Evolutionary conservation across 345 rosid species (phyloP).

Genomic region (Camelina neglecta): DNA sequence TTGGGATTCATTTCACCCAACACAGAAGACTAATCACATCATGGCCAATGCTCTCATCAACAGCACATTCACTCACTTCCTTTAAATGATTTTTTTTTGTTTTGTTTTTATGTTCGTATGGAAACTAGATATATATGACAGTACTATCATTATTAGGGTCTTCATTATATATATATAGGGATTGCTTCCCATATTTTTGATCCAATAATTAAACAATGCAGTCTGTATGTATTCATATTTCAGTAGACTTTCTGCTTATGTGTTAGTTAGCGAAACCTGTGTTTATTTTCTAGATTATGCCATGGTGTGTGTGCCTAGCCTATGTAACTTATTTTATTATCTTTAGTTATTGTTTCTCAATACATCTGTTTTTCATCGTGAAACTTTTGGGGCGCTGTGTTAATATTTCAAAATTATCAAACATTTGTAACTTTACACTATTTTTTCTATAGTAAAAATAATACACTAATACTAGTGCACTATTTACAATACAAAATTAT

Average conservation of each 20-base stretch:
- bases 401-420: too few species aligned
- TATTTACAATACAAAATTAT: too few species aligned
- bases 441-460: too few species aligned
- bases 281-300: constrained; percentile 7
- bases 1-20: constrained; percentile 84
- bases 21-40: constrained; percentile 62
- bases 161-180: constrained; percentile 1
- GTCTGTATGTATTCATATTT: constrained; percentile 24
- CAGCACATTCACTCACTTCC: constrained; percentile 45
- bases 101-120: neutral
- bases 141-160: constrained; percentile 4
- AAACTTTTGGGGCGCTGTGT: too few species aligned
- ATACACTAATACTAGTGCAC: too few species aligned
- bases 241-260: constrained; percentile 3
- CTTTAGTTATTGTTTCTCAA: neutral
- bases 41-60: constrained; percentile 55
- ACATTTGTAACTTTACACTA: too few species aligned
- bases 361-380: neutral
- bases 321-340: constrained; percentile 1
- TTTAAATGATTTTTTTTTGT: constrained; percentile 7
- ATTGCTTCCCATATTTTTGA: constrained; percentile 37
- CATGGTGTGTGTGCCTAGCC: neutral
- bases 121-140: neutral
- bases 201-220: constrained; percentile 5
- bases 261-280: constrained; percentile 16